Evolutionary conservation across 148 eudicot species (phyloP), one percentile per base, ranked within the genome.

Genomic region (Vaccinium vitisidaea): DNA sequence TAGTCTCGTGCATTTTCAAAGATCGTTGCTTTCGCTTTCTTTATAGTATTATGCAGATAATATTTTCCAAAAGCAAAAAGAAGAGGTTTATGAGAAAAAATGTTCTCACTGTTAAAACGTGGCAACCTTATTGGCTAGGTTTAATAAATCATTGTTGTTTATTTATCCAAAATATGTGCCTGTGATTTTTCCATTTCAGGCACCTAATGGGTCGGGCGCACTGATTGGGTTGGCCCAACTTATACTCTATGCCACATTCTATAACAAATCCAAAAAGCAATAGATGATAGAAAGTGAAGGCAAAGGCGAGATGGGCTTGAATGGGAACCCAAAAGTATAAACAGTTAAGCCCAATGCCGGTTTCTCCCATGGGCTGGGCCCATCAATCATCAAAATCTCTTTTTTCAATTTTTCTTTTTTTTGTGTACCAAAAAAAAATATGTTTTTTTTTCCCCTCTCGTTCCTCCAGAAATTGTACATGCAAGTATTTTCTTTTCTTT

Each of bases 171-270:
- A 55, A 56, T 1, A 0, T 56, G 21, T 23, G 30, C 10, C 10
- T 23, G 70, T 23, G 70, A 65, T 8, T 19, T 36, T 80, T 25
- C 10, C 16, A 21, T 78, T 63, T 78, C 86, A 94, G 98, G 91
- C 86, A 14, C 95, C 98, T 12, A 94, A 94, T 86, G 94, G 93
- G 81, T 30, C 88, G 83, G 98, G 98, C 2, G 46, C 94, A 23
- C 12, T 93, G 54, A 89, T 92, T 69, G 92, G 91, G 52, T 25
- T 92, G 86, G 91, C 86, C 84, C 98, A 94, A 56, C 71, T 94
- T 55, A 76, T 92, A 36, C 85, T 94, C 0, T 93, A 93, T 73
- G 91, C 89, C 15, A 69, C 84, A 19, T 94, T 83, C 74, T 93
- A 93, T 89, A 90, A 89, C 90, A 90, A 90, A 78, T 92, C 93